Base-by-base conservation (phyloP, 345 rosid species). In the Kernera saxatilis region DNA sequence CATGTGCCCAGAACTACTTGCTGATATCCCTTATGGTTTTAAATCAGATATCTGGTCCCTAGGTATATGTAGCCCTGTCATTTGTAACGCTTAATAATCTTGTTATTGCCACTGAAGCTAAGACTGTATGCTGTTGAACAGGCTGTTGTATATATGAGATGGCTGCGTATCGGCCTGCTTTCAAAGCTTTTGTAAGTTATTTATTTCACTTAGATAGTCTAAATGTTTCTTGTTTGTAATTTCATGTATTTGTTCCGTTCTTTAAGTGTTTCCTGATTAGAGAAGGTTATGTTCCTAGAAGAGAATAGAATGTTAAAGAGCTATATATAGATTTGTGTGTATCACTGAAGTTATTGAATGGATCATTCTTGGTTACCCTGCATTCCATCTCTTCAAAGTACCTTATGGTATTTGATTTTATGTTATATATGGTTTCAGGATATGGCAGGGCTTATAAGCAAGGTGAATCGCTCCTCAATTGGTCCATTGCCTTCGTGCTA, bases 31-130 rank as follows among this genome's bases (percentile, higher is more conserved):
- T 49, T 94, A 94, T 77, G 99, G 99, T 71, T 94, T 91, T 71
- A 94, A 94, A 79, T 94, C 97, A 44, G 99, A 94, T 73, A 94
- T 94, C 77, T 94, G 99, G 99, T 94, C 99, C 52, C 80, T 94
- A 61, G 99, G 99, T 94, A 83, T 62, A 76, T 75, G 21, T 54
- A 61, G 33, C 46, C 29, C 13, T 32, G 41, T 37, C 45, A 32
- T 41, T 5, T 33, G 2, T 50, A 29, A 9, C 2, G 12, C n/a
- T 37, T 67, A 17, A 70, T 2, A 3, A 15, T 61, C 37, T 63
- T 65, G 68, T 40, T 49, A 8, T 62, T 63, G 33, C 18, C 15
- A 60, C 26, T 46, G 5, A 56, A 57, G 29, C 82, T 73, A 59
- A 86, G 63, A 57, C 27, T 60, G 22, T 63, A 70, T 46, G 6